These are phyloP conservation scores for Rhizopogon roseolus DNA, from an alignment of 768 basidiomycete genomes.

Conservation along the genomic window DNA sequence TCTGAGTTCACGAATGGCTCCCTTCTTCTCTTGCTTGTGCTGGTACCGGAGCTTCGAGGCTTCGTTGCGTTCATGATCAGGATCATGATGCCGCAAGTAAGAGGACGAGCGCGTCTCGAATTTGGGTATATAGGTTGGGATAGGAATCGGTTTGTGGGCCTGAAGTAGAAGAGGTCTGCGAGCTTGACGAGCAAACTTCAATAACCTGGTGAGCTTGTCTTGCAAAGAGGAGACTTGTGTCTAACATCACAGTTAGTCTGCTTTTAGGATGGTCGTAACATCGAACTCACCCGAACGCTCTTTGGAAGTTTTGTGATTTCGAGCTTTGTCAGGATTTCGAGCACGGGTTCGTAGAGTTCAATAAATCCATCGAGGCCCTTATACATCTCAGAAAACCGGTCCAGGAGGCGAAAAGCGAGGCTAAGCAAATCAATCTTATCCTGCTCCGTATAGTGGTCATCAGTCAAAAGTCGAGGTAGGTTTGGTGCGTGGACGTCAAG, in stretches of 20 bases:
- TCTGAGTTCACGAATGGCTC: slow-evolving; percentile 91
- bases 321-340: slow-evolving; percentile 51
- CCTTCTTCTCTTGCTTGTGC: slow-evolving; percentile 94
- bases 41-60: slow-evolving; percentile 79
- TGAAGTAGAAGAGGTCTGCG: slow-evolving; percentile 83
- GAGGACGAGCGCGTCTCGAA: slow-evolving; percentile 78
- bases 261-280: background rate
- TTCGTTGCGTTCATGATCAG: slow-evolving; percentile 88
- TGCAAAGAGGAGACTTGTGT: slow-evolving; percentile 37
- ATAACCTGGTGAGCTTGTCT: slow-evolving; percentile 52
- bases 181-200: slow-evolving; percentile 68
- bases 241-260: slow-evolving; percentile 21
- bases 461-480: slow-evolving; percentile 39
- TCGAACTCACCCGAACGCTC: slow-evolving; percentile 47
- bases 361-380: slow-evolving; percentile 78
- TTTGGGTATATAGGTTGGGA: slow-evolving; percentile 89
- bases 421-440: slow-evolving; percentile 69
- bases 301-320: slow-evolving; percentile 41
- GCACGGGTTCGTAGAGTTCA: slow-evolving; percentile 75
- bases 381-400: slow-evolving; percentile 69
- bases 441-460: slow-evolving; percentile 39
- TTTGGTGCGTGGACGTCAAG: slow-evolving; percentile 40
- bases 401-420: slow-evolving; percentile 57
- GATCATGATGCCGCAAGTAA: slow-evolving; percentile 78
- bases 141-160: slow-evolving; percentile 94